phyloP scores from a whole-genome alignment of 768 basidiomycete species.

The Rhizopogon salebrosus region DNA sequence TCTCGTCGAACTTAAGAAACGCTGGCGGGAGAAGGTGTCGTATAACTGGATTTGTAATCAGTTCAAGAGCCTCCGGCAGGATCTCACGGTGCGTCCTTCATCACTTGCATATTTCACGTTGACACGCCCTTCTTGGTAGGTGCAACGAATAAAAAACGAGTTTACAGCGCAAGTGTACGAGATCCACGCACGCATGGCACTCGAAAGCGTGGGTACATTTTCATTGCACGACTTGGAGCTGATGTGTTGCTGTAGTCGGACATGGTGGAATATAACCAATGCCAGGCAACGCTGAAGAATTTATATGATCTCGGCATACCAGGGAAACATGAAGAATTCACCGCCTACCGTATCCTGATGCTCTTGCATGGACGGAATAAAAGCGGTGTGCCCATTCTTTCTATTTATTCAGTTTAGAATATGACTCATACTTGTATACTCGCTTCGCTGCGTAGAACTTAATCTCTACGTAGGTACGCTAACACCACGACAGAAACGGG shows the following conservation, averaged over 20 bases:
- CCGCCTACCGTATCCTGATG: constrained; percentile 96
- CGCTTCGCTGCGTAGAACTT: constrained; percentile 57
- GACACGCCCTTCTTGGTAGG: constrained; percentile 41
- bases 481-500: constrained; percentile 84
- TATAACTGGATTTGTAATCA: constrained; percentile 96
- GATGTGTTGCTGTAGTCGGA: constrained; percentile 57
- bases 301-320: constrained; percentile 92
- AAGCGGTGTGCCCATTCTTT: constrained; percentile 59
- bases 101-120: constrained; percentile 8
- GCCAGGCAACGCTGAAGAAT: constrained; percentile 83
- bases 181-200: constrained; percentile 94
- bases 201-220: constrained; percentile 67
- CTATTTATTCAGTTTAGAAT: neutral
- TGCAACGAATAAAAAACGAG: constrained; percentile 97
- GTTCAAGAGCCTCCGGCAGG: constrained; percentile 95
- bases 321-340: constrained; percentile 92
- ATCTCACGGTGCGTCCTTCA: constrained; percentile 77
- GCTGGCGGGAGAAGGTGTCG: constrained; percentile 72
- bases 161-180: constrained; percentile 98
- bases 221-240: constrained; percentile 12
- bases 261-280: constrained; percentile 98
- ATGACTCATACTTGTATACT: neutral
- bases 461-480: constrained; percentile 97
- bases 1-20: constrained; percentile 76
- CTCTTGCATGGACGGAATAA: constrained; percentile 90